A percentile compares a stretch with the other conserved stretches of the same genome.
These are phyloP conservation scores for Pleochaeta shiraiana DNA, from an alignment of 2,329 filamentous ascomycete genomes.

Conservation along the genomic window DNA sequence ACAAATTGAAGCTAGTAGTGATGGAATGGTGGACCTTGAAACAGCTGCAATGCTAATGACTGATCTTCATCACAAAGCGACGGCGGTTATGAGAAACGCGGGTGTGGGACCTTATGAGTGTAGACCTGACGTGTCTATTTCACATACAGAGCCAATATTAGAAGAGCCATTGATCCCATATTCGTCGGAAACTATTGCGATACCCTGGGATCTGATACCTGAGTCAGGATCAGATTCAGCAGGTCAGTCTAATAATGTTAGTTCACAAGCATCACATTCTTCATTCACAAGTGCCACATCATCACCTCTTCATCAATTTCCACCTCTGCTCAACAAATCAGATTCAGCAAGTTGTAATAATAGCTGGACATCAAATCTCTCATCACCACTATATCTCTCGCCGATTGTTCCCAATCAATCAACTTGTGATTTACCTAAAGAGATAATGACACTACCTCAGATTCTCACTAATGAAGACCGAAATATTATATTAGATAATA, in stretches of 20 bases:
- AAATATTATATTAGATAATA: slow-evolving; percentile 65
- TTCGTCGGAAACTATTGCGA: slow-evolving; percentile 53
- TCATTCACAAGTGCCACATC: slow-evolving; percentile 37
- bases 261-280: slow-evolving; percentile 46
- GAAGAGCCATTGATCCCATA: slow-evolving; percentile 64
- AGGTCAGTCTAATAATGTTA: slow-evolving; percentile 47
- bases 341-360: slow-evolving; percentile 24
- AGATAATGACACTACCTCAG: slow-evolving; percentile 54
- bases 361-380: slow-evolving; percentile 42
- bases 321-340: slow-evolving; percentile 43
- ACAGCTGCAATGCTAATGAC: slow-evolving; percentile 97
- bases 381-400: slow-evolving; percentile 29
- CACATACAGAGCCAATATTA: slow-evolving; percentile 46
- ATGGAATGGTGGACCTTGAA: slow-evolving; percentile 88
- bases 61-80: slow-evolving; percentile 92
- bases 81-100: slow-evolving; percentile 42
- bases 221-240: slow-evolving; percentile 48
- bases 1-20: slow-evolving; percentile 78
- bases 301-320: slow-evolving; percentile 33
- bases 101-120: slow-evolving; percentile 30
- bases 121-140: slow-evolving; percentile 43
- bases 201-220: slow-evolving; percentile 83
- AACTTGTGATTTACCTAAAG: slow-evolving; percentile 44
- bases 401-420: slow-evolving; percentile 49
- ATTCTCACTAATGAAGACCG: slow-evolving; percentile 69